Evolutionary conservation across 345 rosid genomes (phyloP), one percentile per base, ranked within the genome.

Genomic region (Aquilaria sinensis): DNA sequence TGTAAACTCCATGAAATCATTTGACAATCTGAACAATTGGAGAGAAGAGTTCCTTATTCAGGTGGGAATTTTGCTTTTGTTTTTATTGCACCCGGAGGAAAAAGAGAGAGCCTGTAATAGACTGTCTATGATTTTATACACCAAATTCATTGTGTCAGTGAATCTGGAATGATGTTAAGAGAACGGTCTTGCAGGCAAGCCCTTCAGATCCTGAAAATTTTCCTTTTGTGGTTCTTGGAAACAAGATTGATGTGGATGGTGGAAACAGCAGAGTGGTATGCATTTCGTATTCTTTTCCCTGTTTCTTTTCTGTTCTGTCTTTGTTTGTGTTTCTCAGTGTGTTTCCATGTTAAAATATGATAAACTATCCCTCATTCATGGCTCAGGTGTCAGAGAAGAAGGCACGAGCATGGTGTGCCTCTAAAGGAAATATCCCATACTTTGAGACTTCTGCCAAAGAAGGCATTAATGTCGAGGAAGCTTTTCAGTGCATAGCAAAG

Each of bases 381-480:
- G 47, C 34, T 70, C 60, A 91, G 97, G 93, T 89, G 37, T 89
- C 89, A 53, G 96, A 92, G 79, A 92, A 89, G 77, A 92, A 89
- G 68, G 93, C 87, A 3, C 82, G 83, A 77, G 89, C 92, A 33
- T 92, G 96, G 96, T 89, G 96, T 76, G 96, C 96, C 63, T 85
- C 96, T 6, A 92, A 87, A 74, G 96, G 96, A 56, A 89, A 87
- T 77, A 87, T 92, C 50, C 92, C 96, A 0, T 92, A 92, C 72
- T 92, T 87, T 63, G 96, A 92, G 75, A 92, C 98, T 48, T 89
- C 96, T 45, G 96, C 96, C 16, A 92, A 89, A 68, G 98, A 89
- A 78, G 98, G 98, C 53, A 79, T 83, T 71, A 89, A 92, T 65
- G 98, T 92, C 14, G 98, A 92, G 51, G 96, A 83, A 62, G 96